phyloP scores from a whole-genome alignment of 2,329 filamentous ascomycete species.

The Fusarium pseudograminearum region DNA sequence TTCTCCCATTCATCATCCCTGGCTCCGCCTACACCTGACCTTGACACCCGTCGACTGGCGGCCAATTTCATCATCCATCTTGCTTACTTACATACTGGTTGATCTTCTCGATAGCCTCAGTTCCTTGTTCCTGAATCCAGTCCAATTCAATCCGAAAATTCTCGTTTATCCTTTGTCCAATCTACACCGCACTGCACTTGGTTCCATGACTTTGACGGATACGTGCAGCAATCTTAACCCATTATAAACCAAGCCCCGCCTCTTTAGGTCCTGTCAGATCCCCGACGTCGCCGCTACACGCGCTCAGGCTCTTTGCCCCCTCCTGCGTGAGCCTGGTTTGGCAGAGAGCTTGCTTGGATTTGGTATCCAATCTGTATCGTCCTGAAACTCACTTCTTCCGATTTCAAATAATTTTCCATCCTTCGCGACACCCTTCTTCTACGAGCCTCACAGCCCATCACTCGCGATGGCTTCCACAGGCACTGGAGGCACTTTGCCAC shows the following conservation, averaged over 20 bases:
- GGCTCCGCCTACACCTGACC: slow-evolving; percentile 42
- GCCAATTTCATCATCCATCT: slow-evolving; percentile 45
- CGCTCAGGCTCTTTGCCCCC: slow-evolving; percentile 44
- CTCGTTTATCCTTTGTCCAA: slow-evolving; percentile 20
- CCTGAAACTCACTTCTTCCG: slow-evolving; percentile 18
- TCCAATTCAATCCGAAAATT: slow-evolving; percentile 42
- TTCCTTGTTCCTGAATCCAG: slow-evolving; percentile 32
- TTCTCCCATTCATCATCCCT: slow-evolving; percentile 22
- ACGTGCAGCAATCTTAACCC: slow-evolving; percentile 15
- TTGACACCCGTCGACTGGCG: slow-evolving; percentile 15
- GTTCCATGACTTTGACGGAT: slow-evolving; percentile 10
- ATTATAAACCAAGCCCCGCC: slow-evolving; percentile 33
- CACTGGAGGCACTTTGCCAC: slow-evolving; percentile 57
- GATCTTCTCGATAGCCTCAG: slow-evolving; percentile 23
- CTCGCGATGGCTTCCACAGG: slow-evolving; percentile 64
- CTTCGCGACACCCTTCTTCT: slow-evolving; percentile 9
- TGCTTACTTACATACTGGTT: slow-evolving; percentile 31
- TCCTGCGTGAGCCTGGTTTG: slow-evolving; percentile 43
- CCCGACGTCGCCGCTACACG: slow-evolving; percentile 41
- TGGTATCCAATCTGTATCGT: slow-evolving; percentile 31
- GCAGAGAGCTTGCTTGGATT: slow-evolving; percentile 46
- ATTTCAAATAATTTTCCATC: slow-evolving; percentile 9
- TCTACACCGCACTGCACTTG: slow-evolving; percentile 20
- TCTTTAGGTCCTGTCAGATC: slow-evolving; percentile 19
- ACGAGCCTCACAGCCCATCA: slow-evolving; percentile 12